Evolutionary conservation across 2,329 filamentous ascomycete genomes (phyloP).

Genomic region (Arthrinium phaeospermum): DNA sequence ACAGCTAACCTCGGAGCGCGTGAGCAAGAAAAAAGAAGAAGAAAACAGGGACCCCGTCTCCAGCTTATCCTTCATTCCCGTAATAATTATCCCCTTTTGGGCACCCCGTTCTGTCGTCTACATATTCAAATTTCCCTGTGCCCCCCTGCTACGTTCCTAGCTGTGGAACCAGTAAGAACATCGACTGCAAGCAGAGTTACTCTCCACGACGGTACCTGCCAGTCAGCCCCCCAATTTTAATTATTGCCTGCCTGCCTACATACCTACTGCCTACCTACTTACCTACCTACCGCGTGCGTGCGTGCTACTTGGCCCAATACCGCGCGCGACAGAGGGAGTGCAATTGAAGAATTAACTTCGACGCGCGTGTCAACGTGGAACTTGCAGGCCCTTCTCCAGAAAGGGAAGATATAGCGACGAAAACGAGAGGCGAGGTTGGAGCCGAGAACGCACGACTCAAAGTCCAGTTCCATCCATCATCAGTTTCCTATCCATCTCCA

Average conservation of each 20-base stretch:
- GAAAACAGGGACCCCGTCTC: background rate
- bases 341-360: constrained; percentile 15
- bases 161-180: constrained; percentile 3
- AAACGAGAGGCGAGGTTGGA: background rate
- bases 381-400: background rate
- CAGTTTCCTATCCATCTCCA: background rate
- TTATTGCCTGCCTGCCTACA: background rate
- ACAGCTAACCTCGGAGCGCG: background rate
- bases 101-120: background rate
- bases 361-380: constrained; percentile 10
- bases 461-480: background rate
- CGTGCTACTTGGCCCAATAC: background rate
- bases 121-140: constrained; percentile 13
- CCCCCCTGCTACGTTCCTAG: constrained; percentile 16
- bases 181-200: background rate
- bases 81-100: constrained; percentile 13
- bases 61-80: constrained; percentile 6
- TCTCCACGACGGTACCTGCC: constrained; percentile 13
- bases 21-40: background rate
- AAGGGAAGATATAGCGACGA: background rate
- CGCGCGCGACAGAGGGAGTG: constrained; percentile 4
- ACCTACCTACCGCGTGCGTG: background rate
- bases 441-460: background rate
- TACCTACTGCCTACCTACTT: background rate
- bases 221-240: constrained; percentile 18